A percentile compares a stretch with the other conserved stretches of the same genome.
phyloP scores from a whole-genome alignment of 495 filamentous ascomycete genomes.

The Penicillium goetzii region DNA sequence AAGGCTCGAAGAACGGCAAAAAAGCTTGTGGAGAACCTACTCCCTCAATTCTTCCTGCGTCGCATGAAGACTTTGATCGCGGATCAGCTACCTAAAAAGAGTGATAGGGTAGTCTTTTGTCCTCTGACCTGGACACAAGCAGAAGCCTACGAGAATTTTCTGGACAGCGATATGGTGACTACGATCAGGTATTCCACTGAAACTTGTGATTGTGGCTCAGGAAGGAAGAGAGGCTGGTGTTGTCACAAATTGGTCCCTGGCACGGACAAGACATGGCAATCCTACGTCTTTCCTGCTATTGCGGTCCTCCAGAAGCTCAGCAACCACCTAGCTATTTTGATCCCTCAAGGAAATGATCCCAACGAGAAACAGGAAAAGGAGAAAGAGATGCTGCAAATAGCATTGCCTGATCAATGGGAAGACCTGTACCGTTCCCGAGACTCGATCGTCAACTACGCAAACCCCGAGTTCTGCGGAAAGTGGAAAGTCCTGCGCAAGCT shows the following conservation, averaged over 20 bases:
- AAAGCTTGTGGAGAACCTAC: slow-evolving; percentile 82
- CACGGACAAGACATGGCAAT: slow-evolving; percentile 67
- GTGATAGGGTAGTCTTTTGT: slow-evolving; percentile 92
- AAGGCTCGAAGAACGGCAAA: slow-evolving; percentile 80
- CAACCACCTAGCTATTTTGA: slow-evolving; percentile 89
- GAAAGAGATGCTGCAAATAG: slow-evolving; percentile 73
- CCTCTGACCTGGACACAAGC: slow-evolving; percentile 81
- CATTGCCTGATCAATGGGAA: slow-evolving; percentile 76
- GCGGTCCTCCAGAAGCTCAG: slow-evolving; percentile 80
- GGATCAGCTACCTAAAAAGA: slow-evolving; percentile 94
- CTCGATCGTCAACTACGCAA: slow-evolving; percentile 78
- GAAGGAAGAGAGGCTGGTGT: slow-evolving; percentile 80
- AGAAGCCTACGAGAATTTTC: slow-evolving; percentile 81
- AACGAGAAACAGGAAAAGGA: slow-evolving; percentile 83
- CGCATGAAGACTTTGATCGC: slow-evolving; percentile 93
- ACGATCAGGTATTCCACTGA: slow-evolving; percentile 70
- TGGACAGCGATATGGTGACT: slow-evolving; percentile 71
- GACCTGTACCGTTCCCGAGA: slow-evolving; percentile 74
- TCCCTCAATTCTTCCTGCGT: slow-evolving; percentile 90
- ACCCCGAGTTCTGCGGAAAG: slow-evolving; percentile 94
- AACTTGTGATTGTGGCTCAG: slow-evolving; percentile 69
- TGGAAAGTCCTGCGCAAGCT: slow-evolving; percentile 92
- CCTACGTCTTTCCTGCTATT: slow-evolving; percentile 85
- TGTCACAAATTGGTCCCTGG: slow-evolving; percentile 64
- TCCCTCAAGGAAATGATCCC: slow-evolving; percentile 69